Base-by-base conservation (phyloP, 345 rosid species). In the Citrus trifoliata region DNA sequence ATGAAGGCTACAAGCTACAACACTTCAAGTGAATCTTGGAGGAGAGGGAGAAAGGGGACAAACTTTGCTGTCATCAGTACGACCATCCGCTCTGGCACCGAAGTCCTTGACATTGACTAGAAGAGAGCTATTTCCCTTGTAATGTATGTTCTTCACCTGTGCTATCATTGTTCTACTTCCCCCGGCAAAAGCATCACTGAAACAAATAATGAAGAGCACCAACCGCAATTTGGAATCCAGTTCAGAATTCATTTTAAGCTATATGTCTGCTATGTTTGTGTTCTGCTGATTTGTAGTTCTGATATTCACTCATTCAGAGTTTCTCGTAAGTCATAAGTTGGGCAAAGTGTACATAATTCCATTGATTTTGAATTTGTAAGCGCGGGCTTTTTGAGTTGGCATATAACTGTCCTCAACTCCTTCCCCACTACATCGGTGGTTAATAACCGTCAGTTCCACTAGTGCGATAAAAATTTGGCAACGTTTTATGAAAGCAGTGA, bases 41-140 rank as follows among this genome's bases (percentile, higher is more conserved):
- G 62, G 8, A 33, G 22, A 25, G 37, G 25, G 27, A 60, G 40
- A 37, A 46, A 35, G 77, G 76, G 53, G 27, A 46, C 83, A 68
- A 67, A 83, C 88, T 64, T 64, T 46, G 81, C 28, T 22, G 74
- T 84, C 78, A 40, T 84, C 85, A 18, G 85, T 80, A 2, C 24
- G 30, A 55, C 85, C 85, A 80, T 86, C 74, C 14, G 84, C 89
- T 32, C 70, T 77, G 1, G 87, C 85, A 37, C 81, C 85, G 6
- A 82, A 78, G 66, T 68, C 75, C 74, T 27, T 78, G 58, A 84
- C 83, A 76, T 82, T 51, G 0, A 82, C 65, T 46, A 63, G 12
- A 68, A 48, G 33, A 27, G 81, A 76, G 70, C 56, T 80, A n/a
- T 21, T 69, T 78, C 61, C 77, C 37, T 56, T 40, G 67, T 67